Conservation (phyloP, 106 monocot genomes). For the Phalaenopsis equestris region DNA sequence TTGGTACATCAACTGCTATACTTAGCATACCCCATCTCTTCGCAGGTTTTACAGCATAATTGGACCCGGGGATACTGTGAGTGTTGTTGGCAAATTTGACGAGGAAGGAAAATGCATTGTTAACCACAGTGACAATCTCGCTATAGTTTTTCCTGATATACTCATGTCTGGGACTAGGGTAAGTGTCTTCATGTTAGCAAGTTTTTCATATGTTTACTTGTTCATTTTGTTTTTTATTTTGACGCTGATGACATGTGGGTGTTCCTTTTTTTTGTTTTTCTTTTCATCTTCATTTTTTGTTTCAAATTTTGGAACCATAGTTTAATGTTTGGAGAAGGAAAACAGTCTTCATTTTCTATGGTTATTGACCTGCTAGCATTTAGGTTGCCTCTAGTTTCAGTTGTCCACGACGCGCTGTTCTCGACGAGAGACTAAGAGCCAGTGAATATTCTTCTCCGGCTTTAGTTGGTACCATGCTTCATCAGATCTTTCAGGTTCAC, state of each 20-base stretch:
- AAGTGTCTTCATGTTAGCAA: slow-evolving; percentile 11
- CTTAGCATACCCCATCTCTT: slow-evolving; percentile 1
- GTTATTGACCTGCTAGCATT: neutral
- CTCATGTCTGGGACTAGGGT: slow-evolving; percentile 92
- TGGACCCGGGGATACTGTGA: slow-evolving; percentile 74
- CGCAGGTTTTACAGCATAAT: slow-evolving; percentile 78
- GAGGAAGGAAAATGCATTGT: slow-evolving; percentile 62
- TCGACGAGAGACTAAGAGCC: slow-evolving; percentile 85
- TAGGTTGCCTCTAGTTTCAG: slow-evolving; percentile 96
- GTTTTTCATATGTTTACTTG: neutral
- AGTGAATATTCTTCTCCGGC: slow-evolving; percentile 69
- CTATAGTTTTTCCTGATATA: slow-evolving; percentile 78
- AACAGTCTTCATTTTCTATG: neutral
- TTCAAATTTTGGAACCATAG: neutral
- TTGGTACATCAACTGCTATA: neutral
- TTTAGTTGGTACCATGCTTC: slow-evolving; percentile 86
- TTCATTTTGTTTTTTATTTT: neutral
- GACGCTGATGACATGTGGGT: neutral
- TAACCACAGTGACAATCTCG: slow-evolving; percentile 51
- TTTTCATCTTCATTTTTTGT: neutral
- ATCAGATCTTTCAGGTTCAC: slow-evolving; percentile 98
- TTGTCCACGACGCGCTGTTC: slow-evolving; percentile 77
- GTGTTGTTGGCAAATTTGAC: slow-evolving; percentile 83
- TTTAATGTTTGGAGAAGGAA: neutral
- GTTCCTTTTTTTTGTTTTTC: neutral